Evolutionary conservation across 768 basidiomycete genomes (phyloP).

Genomic region (Leccinum rimulosum): DNA sequence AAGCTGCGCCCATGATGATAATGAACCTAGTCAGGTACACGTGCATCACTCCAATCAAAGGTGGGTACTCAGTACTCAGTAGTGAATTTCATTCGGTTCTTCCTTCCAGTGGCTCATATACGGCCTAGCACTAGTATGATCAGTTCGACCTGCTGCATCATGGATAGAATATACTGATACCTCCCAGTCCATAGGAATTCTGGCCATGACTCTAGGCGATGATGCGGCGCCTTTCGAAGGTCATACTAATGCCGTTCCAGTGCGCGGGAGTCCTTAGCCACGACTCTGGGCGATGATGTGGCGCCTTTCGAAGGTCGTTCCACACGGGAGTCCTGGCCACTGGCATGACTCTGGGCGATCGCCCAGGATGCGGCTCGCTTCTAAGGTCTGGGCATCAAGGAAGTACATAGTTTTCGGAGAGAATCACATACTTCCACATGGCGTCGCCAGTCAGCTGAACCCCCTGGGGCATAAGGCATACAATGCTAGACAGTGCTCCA

Average conservation of each 20-base stretch:
- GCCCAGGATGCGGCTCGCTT: background rate
- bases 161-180: background rate
- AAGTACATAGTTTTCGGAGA: background rate
- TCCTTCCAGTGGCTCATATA: background rate
- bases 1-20: background rate
- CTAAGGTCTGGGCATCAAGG: background rate
- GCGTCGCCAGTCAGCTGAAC: background rate
- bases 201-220: too few relatives aligned
- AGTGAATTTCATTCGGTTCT: background rate
- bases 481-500: background rate
- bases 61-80: background rate
- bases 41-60: background rate
- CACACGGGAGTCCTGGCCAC: too few relatives aligned
- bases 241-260: too few relatives aligned
- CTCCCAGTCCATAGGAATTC: background rate
- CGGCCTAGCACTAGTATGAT: background rate
- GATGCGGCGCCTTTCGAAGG: too few relatives aligned
- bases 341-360: too few relatives aligned
- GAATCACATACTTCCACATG: conserved; percentile 6
- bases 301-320: too few relatives aligned
- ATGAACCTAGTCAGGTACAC: background rate
- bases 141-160: background rate
- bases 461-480: background rate
- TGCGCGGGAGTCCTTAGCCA: too few relatives aligned
- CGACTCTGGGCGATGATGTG: too few relatives aligned